These are phyloP conservation scores for Backusella westeae DNA, from an alignment of 192 early-diverging fungal genomes.

Conservation along the genomic window DNA sequence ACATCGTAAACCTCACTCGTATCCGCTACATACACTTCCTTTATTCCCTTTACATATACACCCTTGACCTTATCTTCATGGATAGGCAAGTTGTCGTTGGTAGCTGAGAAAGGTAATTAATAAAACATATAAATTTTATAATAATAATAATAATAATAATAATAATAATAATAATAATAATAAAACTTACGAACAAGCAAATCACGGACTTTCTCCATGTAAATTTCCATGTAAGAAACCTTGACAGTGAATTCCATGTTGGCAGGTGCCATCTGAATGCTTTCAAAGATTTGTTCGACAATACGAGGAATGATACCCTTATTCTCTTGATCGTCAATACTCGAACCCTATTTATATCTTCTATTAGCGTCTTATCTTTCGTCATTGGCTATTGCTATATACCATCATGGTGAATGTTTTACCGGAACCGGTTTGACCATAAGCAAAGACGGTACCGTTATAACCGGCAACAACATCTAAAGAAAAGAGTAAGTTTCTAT, in stretches of 20 bases:
- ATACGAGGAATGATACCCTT: constrained; percentile 97
- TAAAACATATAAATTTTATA: not conserved
- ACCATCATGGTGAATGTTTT: constrained; percentile 96
- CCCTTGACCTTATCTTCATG: constrained; percentile 96
- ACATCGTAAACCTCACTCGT: constrained; percentile 95
- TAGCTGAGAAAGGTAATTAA: constrained; percentile 42
- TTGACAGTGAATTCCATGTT: constrained; percentile 98
- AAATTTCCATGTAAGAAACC: constrained; percentile 99
- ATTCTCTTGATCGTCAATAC: constrained; percentile 84
- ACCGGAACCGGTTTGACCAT: constrained; percentile 97
- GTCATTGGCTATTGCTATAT: not conserved
- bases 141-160: not conserved
- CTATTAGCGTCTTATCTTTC: not conserved
- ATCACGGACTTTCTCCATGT: constrained; percentile 99
- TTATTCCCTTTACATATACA: constrained; percentile 97
- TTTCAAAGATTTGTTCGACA: constrained; percentile 92
- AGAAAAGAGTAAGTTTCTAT: not conserved
- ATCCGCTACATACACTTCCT: constrained; percentile 95
- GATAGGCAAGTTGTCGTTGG: constrained; percentile 88
- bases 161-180: not conserved
- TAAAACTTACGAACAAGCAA: constrained; percentile 79
- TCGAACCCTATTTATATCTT: constrained; percentile 63
- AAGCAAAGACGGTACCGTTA: constrained; percentile 99
- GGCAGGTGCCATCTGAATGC: constrained; percentile 85
- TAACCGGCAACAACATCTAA: constrained; percentile 64